phyloP scores from a whole-genome alignment of 1,284 basidiomycete genomes.

The Apiotrichum sp. region DNA sequence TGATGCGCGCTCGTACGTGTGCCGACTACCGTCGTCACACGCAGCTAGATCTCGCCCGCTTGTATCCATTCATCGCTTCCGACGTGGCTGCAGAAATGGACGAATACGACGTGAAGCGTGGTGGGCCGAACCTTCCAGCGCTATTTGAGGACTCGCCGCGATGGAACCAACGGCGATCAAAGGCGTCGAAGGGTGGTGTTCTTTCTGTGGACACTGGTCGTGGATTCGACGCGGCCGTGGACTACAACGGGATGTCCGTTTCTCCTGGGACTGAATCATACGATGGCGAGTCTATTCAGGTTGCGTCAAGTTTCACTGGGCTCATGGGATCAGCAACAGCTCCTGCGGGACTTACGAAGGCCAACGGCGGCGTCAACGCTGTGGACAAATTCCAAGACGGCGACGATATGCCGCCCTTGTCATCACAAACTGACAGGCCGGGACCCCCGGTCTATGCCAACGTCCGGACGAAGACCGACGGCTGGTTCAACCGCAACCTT shows the following conservation, averaged over 20 bases:
- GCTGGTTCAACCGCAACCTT: constrained; percentile 37
- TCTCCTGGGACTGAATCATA: constrained; percentile 11
- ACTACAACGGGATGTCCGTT: neutral
- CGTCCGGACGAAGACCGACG: constrained; percentile 36
- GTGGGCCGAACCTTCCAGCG: constrained; percentile 12
- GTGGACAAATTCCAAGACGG: neutral
- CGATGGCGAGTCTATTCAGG: constrained; percentile 12
- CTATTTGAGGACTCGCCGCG: constrained; percentile 11
- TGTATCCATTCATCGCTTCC: constrained; percentile 43
- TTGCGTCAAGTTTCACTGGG: constrained; percentile 9
- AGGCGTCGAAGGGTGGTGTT: constrained; percentile 10
- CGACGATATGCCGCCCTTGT: neutral
- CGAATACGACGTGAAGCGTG: constrained; percentile 25
- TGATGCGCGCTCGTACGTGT: constrained; percentile 45
- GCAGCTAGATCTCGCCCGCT: constrained; percentile 40
- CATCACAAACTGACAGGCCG: constrained; percentile 5
- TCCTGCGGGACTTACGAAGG: constrained; percentile 3
- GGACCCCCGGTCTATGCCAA: constrained; percentile 30
- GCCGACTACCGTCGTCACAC: constrained; percentile 45
- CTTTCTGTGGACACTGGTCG: too few species aligned
- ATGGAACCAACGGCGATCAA: constrained; percentile 18
- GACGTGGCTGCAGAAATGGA: constrained; percentile 40
- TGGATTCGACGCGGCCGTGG: neutral
- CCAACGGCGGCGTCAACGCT: neutral
- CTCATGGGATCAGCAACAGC: constrained; percentile 12